A percentile compares a stretch with the other conserved stretches of the same genome.
Evolutionary conservation across 2,329 filamentous ascomycete species (phyloP).

Genomic region (Cytospora piceae): DNA sequence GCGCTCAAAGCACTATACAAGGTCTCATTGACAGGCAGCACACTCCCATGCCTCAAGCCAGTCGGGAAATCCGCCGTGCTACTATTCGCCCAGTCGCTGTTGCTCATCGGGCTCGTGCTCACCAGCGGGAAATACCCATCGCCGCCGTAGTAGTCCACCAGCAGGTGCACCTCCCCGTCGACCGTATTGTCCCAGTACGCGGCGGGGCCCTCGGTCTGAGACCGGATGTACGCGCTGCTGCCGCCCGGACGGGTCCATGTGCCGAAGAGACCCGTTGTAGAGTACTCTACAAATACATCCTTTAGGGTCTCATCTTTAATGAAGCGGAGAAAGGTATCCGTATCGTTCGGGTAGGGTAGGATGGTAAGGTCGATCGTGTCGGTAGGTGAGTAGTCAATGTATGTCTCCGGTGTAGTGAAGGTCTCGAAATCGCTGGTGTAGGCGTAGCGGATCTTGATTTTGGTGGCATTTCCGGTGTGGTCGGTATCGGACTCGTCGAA

Average conservation of each 20-base stretch:
- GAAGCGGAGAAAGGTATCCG: slow-evolving; percentile 53
- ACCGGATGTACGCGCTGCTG: slow-evolving; percentile 45
- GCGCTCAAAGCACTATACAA: slow-evolving; percentile 46
- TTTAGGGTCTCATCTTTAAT: slow-evolving; percentile 59
- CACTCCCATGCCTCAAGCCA: slow-evolving; percentile 55
- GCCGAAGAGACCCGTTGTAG: slow-evolving; percentile 53
- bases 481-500: slow-evolving; percentile 51
- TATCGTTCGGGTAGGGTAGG: slow-evolving; percentile 46
- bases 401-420: slow-evolving; percentile 54
- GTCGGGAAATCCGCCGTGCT: slow-evolving; percentile 47
- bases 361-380: slow-evolving; percentile 62
- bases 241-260: slow-evolving; percentile 55
- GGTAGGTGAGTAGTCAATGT: slow-evolving; percentile 52
- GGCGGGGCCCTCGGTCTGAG: slow-evolving; percentile 49
- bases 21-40: slow-evolving; percentile 50
- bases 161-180: slow-evolving; percentile 47
- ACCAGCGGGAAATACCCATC: slow-evolving; percentile 56
- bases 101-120: slow-evolving; percentile 47
- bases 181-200: slow-evolving; percentile 48
- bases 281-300: slow-evolving; percentile 55
- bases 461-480: slow-evolving; percentile 52
- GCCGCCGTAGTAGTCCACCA: slow-evolving; percentile 53
- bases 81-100: slow-evolving; percentile 50
- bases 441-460: slow-evolving; percentile 55
- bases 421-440: slow-evolving; percentile 59